These are phyloP conservation scores for Macrolepiota albuminosa DNA, from an alignment of 768 basidiomycete species.

Conservation along the genomic window DNA sequence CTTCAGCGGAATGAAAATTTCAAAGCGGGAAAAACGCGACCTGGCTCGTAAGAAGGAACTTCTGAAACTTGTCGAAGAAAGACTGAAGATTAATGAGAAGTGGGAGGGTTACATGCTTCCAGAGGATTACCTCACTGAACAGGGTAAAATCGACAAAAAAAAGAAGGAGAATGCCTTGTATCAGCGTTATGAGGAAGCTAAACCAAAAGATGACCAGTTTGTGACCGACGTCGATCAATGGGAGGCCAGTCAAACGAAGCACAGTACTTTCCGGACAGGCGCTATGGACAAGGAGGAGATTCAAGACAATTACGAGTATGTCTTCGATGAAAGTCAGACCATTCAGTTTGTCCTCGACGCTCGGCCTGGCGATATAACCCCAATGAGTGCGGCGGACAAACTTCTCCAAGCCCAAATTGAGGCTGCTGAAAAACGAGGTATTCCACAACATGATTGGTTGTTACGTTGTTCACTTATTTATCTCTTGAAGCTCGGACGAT, in stretches of 20 bases:
- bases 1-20: constrained; percentile 87
- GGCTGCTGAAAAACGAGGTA: constrained; percentile 86
- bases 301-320: constrained; percentile 90
- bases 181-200: constrained; percentile 91
- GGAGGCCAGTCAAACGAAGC: constrained; percentile 88
- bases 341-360: constrained; percentile 92
- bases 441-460: constrained; percentile 19
- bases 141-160: constrained; percentile 97
- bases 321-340: constrained; percentile 96
- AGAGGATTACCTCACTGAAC: constrained; percentile 97
- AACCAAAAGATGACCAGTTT: constrained; percentile 89
- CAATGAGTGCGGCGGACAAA: constrained; percentile 79
- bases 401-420: constrained; percentile 85
- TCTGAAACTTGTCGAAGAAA: constrained; percentile 86
- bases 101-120: constrained; percentile 95
- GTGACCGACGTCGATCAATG: constrained; percentile 97
- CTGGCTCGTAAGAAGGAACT: constrained; percentile 91
- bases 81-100: constrained; percentile 91
- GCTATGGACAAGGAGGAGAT: constrained; percentile 85
- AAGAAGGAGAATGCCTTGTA: constrained; percentile 91
- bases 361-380: constrained; percentile 56
- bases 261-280: constrained; percentile 87
- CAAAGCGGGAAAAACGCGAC: constrained; percentile 77
- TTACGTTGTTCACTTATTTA: background rate
- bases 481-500: constrained; percentile 67